Percentiles rank a stretch among this genome's conserved stretches.
Evolutionary conservation across 306 rosid genomes (phyloP).

Genomic region (Ormosia emarginata): DNA sequence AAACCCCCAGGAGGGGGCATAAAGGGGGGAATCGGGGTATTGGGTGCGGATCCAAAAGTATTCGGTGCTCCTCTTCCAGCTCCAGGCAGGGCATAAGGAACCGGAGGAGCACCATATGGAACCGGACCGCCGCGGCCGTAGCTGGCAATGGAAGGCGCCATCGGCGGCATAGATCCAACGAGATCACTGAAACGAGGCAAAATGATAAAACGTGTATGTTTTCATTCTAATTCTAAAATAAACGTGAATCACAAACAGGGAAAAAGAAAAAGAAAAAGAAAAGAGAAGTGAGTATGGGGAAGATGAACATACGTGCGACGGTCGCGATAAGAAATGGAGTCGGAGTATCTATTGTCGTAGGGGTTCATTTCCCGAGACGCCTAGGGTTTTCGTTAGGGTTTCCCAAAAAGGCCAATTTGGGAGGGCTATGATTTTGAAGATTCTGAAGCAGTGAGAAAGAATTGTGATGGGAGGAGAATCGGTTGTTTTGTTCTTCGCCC

Average conservation of each 20-base stretch:
- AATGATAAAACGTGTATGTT: neutral
- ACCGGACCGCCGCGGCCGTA: constrained; percentile 50
- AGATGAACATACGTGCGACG: constrained; percentile 62
- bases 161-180: constrained; percentile 48
- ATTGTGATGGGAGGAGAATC: neutral
- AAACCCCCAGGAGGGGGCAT: constrained; percentile 72
- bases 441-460: too few species aligned
- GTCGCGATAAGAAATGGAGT: constrained; percentile 67
- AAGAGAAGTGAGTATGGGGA: neutral
- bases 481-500: too few species aligned
- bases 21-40: constrained; percentile 47
- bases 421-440: too few species aligned
- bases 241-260: neutral
- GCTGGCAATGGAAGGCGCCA: constrained; percentile 10
- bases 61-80: constrained; percentile 9
- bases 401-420: neutral
- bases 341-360: constrained; percentile 60
- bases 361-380: constrained; percentile 44
- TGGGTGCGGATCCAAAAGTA: constrained; percentile 34
- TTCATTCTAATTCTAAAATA: neutral
- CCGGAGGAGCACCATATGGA: constrained; percentile 39
- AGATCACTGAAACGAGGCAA: constrained; percentile 45
- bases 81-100: constrained; percentile 23
- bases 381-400: constrained; percentile 32
- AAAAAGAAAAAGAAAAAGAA: neutral